phyloP scores from a whole-genome alignment of 2,329 filamentous ascomycete species.

The Apiospora marii region DNA sequence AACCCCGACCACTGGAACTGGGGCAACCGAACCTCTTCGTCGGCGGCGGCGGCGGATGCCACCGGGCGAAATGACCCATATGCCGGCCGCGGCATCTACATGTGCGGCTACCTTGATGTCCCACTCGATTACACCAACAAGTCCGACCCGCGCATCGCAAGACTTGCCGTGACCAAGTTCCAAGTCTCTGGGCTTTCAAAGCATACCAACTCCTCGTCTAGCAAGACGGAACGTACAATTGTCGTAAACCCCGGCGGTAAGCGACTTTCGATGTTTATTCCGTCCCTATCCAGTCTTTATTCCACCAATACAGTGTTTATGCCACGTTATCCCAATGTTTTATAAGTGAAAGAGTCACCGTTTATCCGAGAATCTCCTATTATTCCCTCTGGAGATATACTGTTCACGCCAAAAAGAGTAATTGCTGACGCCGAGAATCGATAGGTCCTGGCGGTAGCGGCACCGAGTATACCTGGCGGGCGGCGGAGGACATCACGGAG shows the following conservation, averaged over 20 bases:
- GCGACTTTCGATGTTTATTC: too few relatives aligned
- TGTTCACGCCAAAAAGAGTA: too few relatives aligned
- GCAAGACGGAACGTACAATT: constrained; percentile 54
- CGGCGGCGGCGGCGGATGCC: not conserved
- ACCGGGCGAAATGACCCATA: constrained; percentile 41
- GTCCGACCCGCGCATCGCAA: constrained; percentile 51
- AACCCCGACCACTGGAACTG: constrained; percentile 56
- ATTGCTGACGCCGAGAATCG: too few relatives aligned
- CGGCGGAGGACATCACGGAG: constrained; percentile 46
- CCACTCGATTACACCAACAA: constrained; percentile 57
- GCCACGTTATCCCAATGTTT: too few relatives aligned
- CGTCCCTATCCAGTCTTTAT: too few relatives aligned
- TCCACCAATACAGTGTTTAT: too few relatives aligned
- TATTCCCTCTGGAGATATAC: too few relatives aligned
- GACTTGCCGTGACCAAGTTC: constrained; percentile 58
- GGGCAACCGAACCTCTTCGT: constrained; percentile 40
- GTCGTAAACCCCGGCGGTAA: constrained; percentile 56
- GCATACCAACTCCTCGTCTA: constrained; percentile 33
- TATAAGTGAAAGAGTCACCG: too few relatives aligned
- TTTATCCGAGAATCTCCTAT: too few relatives aligned
- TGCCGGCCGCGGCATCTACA: constrained; percentile 52
- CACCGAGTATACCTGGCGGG: constrained; percentile 49
- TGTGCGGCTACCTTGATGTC: constrained; percentile 57
- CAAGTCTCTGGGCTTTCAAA: constrained; percentile 54
- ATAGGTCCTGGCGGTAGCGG: constrained; percentile 56